These are phyloP conservation scores for Cutaneotrichosporon sp. DNA, from an alignment of 1,284 basidiomycete genomes.

Conservation along the genomic window DNA sequence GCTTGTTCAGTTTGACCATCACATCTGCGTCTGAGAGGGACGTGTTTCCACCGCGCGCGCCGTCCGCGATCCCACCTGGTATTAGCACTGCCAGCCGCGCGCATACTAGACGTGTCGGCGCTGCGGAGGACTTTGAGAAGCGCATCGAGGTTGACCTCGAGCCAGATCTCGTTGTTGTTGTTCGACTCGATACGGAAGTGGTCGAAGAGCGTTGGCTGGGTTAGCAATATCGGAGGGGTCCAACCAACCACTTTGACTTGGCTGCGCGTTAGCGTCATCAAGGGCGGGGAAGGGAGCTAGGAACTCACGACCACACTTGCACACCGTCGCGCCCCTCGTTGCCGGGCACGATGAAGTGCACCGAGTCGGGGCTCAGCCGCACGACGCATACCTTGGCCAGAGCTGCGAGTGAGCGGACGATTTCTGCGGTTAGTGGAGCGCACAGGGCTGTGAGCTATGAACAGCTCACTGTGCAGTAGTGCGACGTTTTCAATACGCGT, in stretches of 20 bases:
- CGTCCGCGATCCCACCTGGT: conserved; percentile 13
- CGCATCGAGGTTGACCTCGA: conserved; percentile 66
- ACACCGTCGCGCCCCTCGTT: conserved; percentile 80
- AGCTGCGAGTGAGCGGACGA: conserved; percentile 75
- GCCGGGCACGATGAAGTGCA: conserved; percentile 73
- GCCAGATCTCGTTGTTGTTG: conserved; percentile 72
- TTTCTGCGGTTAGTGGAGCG: conserved; percentile 59
- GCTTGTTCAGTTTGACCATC: conserved; percentile 66
- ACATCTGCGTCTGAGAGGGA: conserved; percentile 61
- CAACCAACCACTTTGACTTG: conserved; percentile 54
- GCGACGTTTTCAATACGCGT: conserved; percentile 64
- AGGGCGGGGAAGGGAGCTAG: no score
- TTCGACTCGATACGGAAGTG: conserved; percentile 87
- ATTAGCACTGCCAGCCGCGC: not conserved
- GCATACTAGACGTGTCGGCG: conserved; percentile 46
- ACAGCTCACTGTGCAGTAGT: conserved; percentile 61
- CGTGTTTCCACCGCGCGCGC: conserved; percentile 11
- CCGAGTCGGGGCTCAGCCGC: conserved; percentile 70
- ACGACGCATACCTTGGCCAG: conserved; percentile 80
- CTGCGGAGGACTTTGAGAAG: conserved; percentile 68
- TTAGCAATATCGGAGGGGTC: not conserved
- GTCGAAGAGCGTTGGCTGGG: conserved; percentile 69
- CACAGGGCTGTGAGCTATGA: no score
- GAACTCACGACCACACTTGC: conserved; percentile 88
- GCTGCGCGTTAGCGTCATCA: conserved; percentile 25